These are phyloP conservation scores for Calendula officinalis DNA, from an alignment of 129 eudicot genomes.

Conservation along the genomic window DNA sequence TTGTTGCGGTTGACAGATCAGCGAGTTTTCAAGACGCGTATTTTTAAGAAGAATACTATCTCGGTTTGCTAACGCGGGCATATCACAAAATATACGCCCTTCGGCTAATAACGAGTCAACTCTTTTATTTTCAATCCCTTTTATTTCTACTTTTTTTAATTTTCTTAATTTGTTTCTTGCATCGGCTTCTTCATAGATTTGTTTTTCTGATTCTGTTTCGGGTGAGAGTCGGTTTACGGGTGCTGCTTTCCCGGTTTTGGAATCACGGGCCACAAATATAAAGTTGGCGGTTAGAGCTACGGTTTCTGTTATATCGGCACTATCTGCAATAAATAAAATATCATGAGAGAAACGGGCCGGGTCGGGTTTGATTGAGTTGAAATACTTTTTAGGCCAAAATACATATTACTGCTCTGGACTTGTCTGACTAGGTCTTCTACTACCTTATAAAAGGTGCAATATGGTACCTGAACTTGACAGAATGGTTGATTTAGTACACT, in stretches of 20 bases:
- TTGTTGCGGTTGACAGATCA: slow-evolving; percentile 96
- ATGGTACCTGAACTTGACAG: no score
- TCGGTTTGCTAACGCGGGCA: slow-evolving; percentile 97
- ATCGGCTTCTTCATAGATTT: slow-evolving; percentile 77
- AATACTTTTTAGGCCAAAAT: no score
- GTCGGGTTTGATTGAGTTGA: no score
- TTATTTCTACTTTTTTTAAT: slow-evolving; percentile 47
- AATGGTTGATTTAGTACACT: no score
- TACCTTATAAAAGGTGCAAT: no score
- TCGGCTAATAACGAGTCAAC: slow-evolving; percentile 66
- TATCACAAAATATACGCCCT: slow-evolving; percentile 91
- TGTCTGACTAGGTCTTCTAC: no score
- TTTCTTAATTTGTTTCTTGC: slow-evolving; percentile 59
- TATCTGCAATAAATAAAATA: slow-evolving; percentile 33
- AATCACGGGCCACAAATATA: slow-evolving; percentile 97
- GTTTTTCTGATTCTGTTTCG: slow-evolving; percentile 72
- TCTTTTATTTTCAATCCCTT: slow-evolving; percentile 45
- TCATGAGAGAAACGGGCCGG: not conserved
- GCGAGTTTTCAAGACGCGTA: slow-evolving; percentile 80
- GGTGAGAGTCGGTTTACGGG: slow-evolving; percentile 88
- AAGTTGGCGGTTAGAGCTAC: slow-evolving; percentile 84
- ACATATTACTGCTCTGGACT: no score
- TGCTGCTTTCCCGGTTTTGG: slow-evolving; percentile 89
- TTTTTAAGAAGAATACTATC: slow-evolving; percentile 90
- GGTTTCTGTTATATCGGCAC: slow-evolving; percentile 45